These are phyloP conservation scores for Heteromeles arbutifolia DNA, from an alignment of 306 rosid species.

Conservation along the genomic window DNA sequence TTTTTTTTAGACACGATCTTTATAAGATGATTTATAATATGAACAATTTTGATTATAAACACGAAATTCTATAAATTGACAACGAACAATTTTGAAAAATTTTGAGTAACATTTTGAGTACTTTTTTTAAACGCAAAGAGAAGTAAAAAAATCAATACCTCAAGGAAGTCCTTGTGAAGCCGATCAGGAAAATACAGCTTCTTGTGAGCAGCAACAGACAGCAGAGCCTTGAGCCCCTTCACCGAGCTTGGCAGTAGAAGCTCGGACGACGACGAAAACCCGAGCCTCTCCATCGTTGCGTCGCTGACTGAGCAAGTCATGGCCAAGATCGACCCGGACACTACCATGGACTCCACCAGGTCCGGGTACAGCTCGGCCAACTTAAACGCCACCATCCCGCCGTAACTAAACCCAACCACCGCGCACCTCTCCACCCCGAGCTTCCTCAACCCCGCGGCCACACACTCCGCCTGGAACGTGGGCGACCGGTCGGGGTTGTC, in stretches of 20 bases:
- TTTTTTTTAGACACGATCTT: too few relatives aligned
- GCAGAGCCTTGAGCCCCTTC: slow-evolving; percentile 41
- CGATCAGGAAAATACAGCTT: slow-evolving; percentile 52
- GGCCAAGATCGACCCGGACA: slow-evolving; percentile 47
- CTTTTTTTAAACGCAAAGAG: neutral
- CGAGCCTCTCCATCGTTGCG: slow-evolving; percentile 24
- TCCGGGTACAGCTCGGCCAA: slow-evolving; percentile 58
- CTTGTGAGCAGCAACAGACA: slow-evolving; percentile 44
- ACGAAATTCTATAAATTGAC: too few relatives aligned
- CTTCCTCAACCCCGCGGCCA: slow-evolving; percentile 48
- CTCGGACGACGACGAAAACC: slow-evolving; percentile 54
- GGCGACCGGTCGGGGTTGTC: slow-evolving; percentile 52
- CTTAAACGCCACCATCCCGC: slow-evolving; percentile 74
- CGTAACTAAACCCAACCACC: slow-evolving; percentile 77
- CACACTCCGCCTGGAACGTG: slow-evolving; percentile 67
- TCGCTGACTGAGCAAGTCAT: slow-evolving; percentile 31
- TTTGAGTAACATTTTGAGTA: too few relatives aligned
- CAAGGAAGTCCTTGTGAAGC: slow-evolving; percentile 44
- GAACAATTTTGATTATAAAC: fast-evolving
- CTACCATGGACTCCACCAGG: slow-evolving; percentile 39
- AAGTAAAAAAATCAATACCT: slow-evolving; percentile 27
- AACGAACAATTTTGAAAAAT: too few relatives aligned
- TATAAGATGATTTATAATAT: too few relatives aligned
- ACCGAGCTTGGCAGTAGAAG: slow-evolving; percentile 56
- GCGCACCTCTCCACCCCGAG: slow-evolving; percentile 62